Percentiles rank a stretch among this genome's conserved stretches.
These are phyloP conservation scores for Blepharisma stoltei DNA, from an alignment of 73 alveolate genomes.

Conservation along the genomic window DNA sequence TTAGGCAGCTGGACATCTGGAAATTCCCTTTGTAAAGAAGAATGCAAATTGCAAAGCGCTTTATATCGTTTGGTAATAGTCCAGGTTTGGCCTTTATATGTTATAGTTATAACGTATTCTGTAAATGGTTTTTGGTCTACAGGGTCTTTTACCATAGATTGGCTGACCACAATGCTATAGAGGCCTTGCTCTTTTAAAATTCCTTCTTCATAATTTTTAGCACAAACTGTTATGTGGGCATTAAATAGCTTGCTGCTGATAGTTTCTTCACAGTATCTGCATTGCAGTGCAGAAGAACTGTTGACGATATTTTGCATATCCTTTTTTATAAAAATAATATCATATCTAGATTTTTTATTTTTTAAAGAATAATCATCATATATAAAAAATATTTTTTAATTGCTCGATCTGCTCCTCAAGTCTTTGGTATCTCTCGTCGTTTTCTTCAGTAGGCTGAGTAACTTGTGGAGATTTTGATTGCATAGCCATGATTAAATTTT, in stretches of 20 bases:
- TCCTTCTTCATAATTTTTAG: neutral
- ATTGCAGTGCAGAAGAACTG: slow-evolving; percentile 38
- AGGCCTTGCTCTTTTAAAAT: neutral
- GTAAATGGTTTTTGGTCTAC: slow-evolving; percentile 60
- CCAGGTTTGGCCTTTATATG: slow-evolving; percentile 63
- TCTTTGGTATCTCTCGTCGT: slow-evolving; percentile 47
- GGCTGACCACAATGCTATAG: neutral
- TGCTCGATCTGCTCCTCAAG: slow-evolving; percentile 46
- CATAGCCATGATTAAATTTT: neutral
- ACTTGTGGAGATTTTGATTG: slow-evolving; percentile 1
- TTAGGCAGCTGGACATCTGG: slow-evolving; percentile 15
- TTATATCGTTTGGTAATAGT: slow-evolving; percentile 61
- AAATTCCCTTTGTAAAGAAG: slow-evolving; percentile 11
- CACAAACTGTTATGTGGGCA: slow-evolving; percentile 27
- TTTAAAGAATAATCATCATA: no score
- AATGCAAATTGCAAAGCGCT: slow-evolving; percentile 64
- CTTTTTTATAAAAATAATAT: no score
- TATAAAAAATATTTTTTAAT: slow-evolving; percentile 44
- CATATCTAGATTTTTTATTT: no score
- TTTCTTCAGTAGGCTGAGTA: slow-evolving; percentile 40
- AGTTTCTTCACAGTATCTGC: slow-evolving; percentile 44
- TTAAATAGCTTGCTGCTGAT: slow-evolving; percentile 35
- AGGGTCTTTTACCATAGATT: neutral
- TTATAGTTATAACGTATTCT: slow-evolving; percentile 70
- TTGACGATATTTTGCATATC: slow-evolving; percentile 49